A percentile compares a stretch with the other conserved stretches of the same genome.
Conservation (phyloP, 768 basidiomycete genomes). For the Amanita molliuscula region DNA sequence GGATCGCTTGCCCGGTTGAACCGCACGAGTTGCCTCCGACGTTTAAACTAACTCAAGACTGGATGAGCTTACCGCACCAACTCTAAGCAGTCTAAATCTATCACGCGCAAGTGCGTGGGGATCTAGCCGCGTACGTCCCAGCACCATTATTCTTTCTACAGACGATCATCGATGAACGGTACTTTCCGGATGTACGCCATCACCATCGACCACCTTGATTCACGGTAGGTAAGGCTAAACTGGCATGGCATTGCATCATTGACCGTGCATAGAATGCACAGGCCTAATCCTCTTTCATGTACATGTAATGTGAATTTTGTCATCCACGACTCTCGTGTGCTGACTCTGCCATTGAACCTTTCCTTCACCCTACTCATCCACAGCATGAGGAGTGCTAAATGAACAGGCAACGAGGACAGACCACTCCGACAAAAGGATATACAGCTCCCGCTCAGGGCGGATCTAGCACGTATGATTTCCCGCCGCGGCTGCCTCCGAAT, state of each 20-base stretch:
- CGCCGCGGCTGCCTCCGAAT: neutral
- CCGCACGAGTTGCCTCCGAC: neutral
- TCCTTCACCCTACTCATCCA: neutral
- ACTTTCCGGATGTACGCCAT: conserved; percentile 3
- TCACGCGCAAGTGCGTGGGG: neutral
- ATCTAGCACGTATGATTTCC: neutral
- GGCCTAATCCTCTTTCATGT: neutral
- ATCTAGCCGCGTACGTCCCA: neutral
- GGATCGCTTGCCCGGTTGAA: neutral
- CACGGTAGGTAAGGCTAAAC: conserved; percentile 1
- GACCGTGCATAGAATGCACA: neutral
- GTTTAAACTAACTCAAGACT: neutral
- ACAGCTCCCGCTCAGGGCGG: neutral
- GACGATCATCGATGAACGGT: conserved; percentile 2
- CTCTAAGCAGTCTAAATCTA: neutral
- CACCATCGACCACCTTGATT: conserved; percentile 5
- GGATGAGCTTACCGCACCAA: neutral
- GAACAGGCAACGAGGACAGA: neutral
- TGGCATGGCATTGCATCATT: neutral
- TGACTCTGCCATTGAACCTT: neutral
- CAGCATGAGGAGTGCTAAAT: neutral
- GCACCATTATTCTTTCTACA: neutral
- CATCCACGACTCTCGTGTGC: neutral
- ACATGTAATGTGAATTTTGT: neutral
- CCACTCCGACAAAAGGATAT: neutral